Evolutionary conservation across 2,329 filamentous ascomycete genomes (phyloP).

Genomic region (Sarocladiaceae sp.): DNA sequence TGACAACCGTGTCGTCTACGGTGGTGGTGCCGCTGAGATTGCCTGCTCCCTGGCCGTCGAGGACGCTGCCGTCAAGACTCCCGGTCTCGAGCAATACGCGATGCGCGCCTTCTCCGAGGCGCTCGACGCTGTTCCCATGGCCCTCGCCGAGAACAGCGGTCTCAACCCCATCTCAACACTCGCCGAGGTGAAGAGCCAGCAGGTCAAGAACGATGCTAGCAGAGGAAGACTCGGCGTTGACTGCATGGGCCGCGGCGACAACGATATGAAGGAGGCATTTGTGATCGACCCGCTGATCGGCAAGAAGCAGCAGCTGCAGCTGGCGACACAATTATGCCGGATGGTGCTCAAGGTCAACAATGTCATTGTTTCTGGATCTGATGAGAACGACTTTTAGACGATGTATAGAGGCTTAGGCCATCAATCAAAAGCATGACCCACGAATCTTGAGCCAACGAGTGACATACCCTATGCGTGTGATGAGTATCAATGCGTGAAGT

Average conservation of each 20-base stretch:
- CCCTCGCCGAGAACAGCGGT: slow-evolving; percentile 93
- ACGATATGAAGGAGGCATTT: slow-evolving; percentile 97
- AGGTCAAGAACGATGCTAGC: slow-evolving; percentile 63
- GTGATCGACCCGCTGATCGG: slow-evolving; percentile 98
- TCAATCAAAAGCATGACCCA: slow-evolving; percentile 8
- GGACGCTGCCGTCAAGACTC: slow-evolving; percentile 88
- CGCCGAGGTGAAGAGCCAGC: slow-evolving; percentile 90
- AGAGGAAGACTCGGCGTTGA: slow-evolving; percentile 78
- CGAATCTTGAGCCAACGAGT: too few relatives aligned
- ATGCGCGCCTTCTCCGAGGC: slow-evolving; percentile 98
- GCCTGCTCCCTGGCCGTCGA: slow-evolving; percentile 95
- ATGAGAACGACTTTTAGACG: slow-evolving; percentile 77
- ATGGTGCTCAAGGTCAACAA: slow-evolving; percentile 99
- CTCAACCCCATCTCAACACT: slow-evolving; percentile 93
- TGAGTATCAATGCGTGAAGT: too few relatives aligned
- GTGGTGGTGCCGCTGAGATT: slow-evolving; percentile 93
- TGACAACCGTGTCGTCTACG: slow-evolving; percentile 96
- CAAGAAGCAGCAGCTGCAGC: slow-evolving; percentile 92
- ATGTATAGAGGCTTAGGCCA: slow-evolving; percentile 8
- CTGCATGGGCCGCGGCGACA: slow-evolving; percentile 93
- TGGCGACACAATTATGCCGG: slow-evolving; percentile 93
- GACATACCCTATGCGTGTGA: too few relatives aligned
- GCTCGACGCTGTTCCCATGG: slow-evolving; percentile 89
- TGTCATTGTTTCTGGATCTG: slow-evolving; percentile 83
- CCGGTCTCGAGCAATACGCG: slow-evolving; percentile 96